Percentiles rank a stretch among this genome's conserved stretches.
Conservation (phyloP, 106 monocot genomes). For the Allium sativum region DNA sequence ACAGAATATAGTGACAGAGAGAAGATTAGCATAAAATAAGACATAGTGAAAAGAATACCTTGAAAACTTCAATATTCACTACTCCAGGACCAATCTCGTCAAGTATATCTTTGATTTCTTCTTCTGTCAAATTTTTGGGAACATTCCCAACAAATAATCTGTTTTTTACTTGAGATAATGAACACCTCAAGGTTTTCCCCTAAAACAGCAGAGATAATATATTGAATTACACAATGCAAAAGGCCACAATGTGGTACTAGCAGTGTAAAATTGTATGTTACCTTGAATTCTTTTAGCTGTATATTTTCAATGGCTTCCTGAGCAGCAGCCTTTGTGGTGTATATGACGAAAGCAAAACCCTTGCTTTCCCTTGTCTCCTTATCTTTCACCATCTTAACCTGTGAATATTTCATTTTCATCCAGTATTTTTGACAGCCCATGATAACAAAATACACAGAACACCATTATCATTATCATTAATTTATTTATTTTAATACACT, state of each 20-base stretch:
- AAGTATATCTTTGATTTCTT: slow-evolving; percentile 56
- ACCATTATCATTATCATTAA: neutral
- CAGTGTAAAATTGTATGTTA: neutral
- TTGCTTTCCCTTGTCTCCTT: slow-evolving; percentile 46
- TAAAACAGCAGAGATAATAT: slow-evolving; percentile 6
- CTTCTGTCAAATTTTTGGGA: slow-evolving; percentile 63
- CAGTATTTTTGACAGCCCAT: too few relatives aligned
- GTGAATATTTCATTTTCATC: slow-evolving; percentile 2
- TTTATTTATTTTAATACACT: neutral
- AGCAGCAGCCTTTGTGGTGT: slow-evolving; percentile 41
- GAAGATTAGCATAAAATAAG: neutral
- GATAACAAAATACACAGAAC: too few relatives aligned
- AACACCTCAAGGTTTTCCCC: slow-evolving; percentile 78
- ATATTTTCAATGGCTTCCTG: slow-evolving; percentile 19
- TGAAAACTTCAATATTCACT: slow-evolving; percentile 49
- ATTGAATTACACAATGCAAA: neutral
- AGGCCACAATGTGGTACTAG: neutral
- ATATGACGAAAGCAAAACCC: slow-evolving; percentile 60
- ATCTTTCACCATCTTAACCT: slow-evolving; percentile 57
- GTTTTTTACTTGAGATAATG: slow-evolving; percentile 73
- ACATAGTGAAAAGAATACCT: slow-evolving; percentile 22
- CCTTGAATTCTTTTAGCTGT: slow-evolving; percentile 29
- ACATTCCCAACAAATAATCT: slow-evolving; percentile 78
- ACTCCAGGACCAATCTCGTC: slow-evolving; percentile 69
- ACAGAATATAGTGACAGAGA: neutral